Base-by-base conservation (phyloP, 2,329 filamentous ascomycete genomes). In the Beauveria asiatica region DNA sequence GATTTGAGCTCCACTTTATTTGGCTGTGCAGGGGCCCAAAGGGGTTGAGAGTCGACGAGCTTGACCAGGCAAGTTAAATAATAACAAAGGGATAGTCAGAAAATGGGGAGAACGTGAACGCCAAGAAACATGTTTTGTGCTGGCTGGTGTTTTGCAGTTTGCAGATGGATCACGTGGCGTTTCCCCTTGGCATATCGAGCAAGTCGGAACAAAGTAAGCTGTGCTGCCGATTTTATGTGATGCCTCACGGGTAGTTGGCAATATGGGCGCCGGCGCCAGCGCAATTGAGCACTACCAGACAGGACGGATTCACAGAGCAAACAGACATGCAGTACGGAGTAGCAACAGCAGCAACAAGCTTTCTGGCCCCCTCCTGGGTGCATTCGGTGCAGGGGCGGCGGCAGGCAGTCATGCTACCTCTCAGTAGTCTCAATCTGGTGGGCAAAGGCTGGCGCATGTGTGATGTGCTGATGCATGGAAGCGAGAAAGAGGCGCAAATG, bases 311-410 rank as follows among this genome's bases (percentile, higher is more conserved):
- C 42, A n/a, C 55, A 33, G 33, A 58, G 45, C 55, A 51, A 44
- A 46, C 17, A 37, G 23, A 58, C 17, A 10, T 33, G 46, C 37
- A 5, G 13, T 33, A 23, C n/a, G n/a, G n/a, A n/a, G 23, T 23
- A 41, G 37, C 21, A 46, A 17, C 16, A 50, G 39, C 23, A 51
- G 19, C 33, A 39, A 58, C 56, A 59, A 59, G 56, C 56, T 59
- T 59, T 59, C n/a, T 33, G 39, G 56, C 25, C 33, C 33, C 46
- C 33, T 42, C 46, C 46, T 11, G 17, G 9, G 33, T 51, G 23
- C 46, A 33, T 50, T n/a, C 6, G 23, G n/a, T 3, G 30, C 54
- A 37, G 27, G 54, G 41, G 54, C 53, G 33, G 25, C 19, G 17
- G 25, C 11, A n/a, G 17, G 25, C 11, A n/a, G 8, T 19, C 11